Conservation (phyloP, 352 stramenopile species). For the Blastocystis sp. region DNA sequence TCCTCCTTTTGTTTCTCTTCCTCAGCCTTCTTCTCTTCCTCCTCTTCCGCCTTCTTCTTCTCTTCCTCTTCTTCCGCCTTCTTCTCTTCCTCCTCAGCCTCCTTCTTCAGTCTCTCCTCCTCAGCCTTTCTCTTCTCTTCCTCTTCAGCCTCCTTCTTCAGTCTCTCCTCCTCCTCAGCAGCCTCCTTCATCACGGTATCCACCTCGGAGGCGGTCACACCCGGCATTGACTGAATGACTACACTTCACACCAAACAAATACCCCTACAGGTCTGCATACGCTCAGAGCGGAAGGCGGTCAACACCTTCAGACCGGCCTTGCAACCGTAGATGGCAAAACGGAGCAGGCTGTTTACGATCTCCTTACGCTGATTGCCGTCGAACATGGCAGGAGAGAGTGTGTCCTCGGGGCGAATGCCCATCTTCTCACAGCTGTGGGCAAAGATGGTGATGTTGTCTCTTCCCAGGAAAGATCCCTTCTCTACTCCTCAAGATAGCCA, state of each 20-base stretch:
- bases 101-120: background rate
- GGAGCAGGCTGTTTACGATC: slow-evolving; percentile 49
- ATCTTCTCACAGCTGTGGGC: slow-evolving; percentile 46
- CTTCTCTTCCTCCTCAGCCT: background rate
- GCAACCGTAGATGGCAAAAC: slow-evolving; percentile 50
- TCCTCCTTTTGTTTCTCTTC: background rate
- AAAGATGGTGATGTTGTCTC: slow-evolving; percentile 63
- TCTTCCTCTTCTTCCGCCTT: background rate
- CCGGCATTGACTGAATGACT: slow-evolving; percentile 57
- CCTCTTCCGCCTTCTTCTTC: background rate
- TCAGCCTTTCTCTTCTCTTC: background rate
- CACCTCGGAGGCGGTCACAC: background rate
- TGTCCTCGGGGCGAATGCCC: slow-evolving; percentile 44
- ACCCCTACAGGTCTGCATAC: slow-evolving; percentile 37
- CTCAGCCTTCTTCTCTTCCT: background rate
- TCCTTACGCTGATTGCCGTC: slow-evolving; percentile 52
- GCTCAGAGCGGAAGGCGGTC: slow-evolving; percentile 15
- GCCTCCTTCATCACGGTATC: slow-evolving; percentile 29
- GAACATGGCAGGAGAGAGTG: slow-evolving; percentile 54
- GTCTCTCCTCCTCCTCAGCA: slow-evolving; percentile 20
- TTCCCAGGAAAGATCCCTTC: slow-evolving; percentile 20
- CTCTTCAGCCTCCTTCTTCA: background rate
- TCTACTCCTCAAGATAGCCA: background rate
- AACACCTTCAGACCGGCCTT: slow-evolving; percentile 41
- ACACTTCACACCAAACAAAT: background rate